Conservation (phyloP, 75 land plant species). For the Cunninghamia lanceolata region DNA sequence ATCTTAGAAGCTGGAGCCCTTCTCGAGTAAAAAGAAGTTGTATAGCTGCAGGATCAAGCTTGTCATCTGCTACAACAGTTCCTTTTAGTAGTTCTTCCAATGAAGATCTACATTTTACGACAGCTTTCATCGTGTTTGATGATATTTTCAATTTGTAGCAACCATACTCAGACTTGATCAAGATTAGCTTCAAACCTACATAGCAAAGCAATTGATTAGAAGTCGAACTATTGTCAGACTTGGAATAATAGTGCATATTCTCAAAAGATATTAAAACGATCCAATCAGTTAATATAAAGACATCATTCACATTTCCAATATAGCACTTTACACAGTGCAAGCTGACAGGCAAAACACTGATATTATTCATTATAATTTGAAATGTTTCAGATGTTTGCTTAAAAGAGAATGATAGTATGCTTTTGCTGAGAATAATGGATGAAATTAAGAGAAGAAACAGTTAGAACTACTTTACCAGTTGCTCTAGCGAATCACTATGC, state of each 20-base stretch:
- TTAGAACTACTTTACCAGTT: background rate
- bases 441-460: background rate
- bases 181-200: constrained; percentile 38
- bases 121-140: constrained; percentile 59
- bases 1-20: constrained; percentile 40
- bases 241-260: background rate
- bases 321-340: background rate
- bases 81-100: constrained; percentile 68
- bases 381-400: background rate
- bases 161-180: constrained; percentile 41
- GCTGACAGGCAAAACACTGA: background rate
- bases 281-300: background rate
- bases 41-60: constrained; percentile 33
- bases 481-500: background rate
- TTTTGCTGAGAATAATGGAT: background rate
- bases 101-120: constrained; percentile 62
- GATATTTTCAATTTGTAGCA: constrained; percentile 48
- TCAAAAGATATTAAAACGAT: background rate
- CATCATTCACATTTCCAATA: background rate
- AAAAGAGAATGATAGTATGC: background rate
- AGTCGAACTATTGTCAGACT: background rate
- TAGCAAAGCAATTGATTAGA: background rate
- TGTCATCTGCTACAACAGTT: constrained; percentile 35
- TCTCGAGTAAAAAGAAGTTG: constrained; percentile 57
- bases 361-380: background rate